A percentile compares a stretch with the other conserved stretches of the same genome.
Evolutionary conservation across 768 basidiomycete species (phyloP).

Genomic region (Rhizopogon rudus): DNA sequence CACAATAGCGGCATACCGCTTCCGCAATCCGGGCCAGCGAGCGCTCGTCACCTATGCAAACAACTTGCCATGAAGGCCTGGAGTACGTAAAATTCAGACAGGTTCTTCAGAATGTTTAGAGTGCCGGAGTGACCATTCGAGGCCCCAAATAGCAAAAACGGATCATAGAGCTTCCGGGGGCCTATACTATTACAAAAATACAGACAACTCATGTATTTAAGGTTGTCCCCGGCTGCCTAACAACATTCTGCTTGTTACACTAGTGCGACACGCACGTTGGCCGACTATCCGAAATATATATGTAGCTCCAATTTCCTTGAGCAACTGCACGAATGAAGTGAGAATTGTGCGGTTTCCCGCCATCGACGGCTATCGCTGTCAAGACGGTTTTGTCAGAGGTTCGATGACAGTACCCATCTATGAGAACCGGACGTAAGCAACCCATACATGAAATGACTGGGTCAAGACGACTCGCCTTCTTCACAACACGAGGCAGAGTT

Average conservation of each 20-base stretch:
- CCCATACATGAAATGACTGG: conserved; percentile 6
- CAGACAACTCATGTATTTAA: too few species aligned
- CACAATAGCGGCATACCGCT: too few species aligned
- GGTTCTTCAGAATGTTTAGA: too few species aligned
- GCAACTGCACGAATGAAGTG: neutral
- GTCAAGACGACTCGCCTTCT: conserved; percentile 53
- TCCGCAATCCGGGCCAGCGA: too few species aligned
- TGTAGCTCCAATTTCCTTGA: neutral
- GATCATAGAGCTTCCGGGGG: too few species aligned
- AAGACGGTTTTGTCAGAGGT: conserved; percentile 54
- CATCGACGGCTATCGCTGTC: neutral
- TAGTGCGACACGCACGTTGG: neutral
- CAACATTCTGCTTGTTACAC: neutral
- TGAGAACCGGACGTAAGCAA: conserved; percentile 5
- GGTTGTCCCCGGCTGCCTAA: neutral
- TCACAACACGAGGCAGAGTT: conserved; percentile 81
- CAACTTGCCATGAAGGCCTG: too few species aligned
- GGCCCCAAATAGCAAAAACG: too few species aligned
- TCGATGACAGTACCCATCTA: conserved; percentile 71
- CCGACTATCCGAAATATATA: neutral
- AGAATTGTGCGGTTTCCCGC: neutral
- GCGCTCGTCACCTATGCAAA: too few species aligned
- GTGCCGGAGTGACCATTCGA: too few species aligned
- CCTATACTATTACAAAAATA: too few species aligned
- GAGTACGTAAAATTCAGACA: too few species aligned